Evolutionary conservation across 1,139 yeast genomes (phyloP).

Genomic region (Saccharomyces hybrid): DNA sequence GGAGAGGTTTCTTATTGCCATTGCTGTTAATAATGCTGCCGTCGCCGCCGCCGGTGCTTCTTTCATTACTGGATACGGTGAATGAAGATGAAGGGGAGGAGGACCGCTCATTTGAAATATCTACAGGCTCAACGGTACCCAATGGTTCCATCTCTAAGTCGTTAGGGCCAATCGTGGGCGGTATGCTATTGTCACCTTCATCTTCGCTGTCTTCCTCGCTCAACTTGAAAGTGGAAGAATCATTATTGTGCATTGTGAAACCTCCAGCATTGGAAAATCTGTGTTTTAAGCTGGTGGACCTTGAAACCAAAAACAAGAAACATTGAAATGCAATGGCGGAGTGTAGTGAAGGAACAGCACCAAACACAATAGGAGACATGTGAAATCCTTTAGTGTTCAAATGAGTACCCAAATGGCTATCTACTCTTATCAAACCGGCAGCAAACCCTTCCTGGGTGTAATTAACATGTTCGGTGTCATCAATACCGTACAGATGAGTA

Average conservation of each 20-base stretch:
- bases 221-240: background rate
- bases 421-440: conserved; percentile 62
- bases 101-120: background rate
- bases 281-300: conserved; percentile 26
- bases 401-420: conserved; percentile 55
- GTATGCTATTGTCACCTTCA: background rate
- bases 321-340: conserved; percentile 56
- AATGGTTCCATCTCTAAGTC: conserved; percentile 3
- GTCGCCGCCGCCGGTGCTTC: background rate
- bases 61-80: background rate
- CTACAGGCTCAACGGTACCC: background rate
- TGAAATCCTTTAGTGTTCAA: conserved; percentile 56
- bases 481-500: conserved; percentile 50
- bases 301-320: conserved; percentile 38
- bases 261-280: conserved; percentile 8
- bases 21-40: background rate
- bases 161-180: background rate
- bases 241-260: background rate
- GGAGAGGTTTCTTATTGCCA: conserved; percentile 1
- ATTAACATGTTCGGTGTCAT: conserved; percentile 40
- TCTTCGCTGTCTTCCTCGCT: conserved; percentile 4
- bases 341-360: conserved; percentile 62
- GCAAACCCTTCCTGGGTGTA: conserved; percentile 63
- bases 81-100: background rate
- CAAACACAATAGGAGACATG: conserved; percentile 61